These are phyloP conservation scores for Sporothrix humicola DNA, from an alignment of 2,329 filamentous ascomycete species.

Conservation along the genomic window DNA sequence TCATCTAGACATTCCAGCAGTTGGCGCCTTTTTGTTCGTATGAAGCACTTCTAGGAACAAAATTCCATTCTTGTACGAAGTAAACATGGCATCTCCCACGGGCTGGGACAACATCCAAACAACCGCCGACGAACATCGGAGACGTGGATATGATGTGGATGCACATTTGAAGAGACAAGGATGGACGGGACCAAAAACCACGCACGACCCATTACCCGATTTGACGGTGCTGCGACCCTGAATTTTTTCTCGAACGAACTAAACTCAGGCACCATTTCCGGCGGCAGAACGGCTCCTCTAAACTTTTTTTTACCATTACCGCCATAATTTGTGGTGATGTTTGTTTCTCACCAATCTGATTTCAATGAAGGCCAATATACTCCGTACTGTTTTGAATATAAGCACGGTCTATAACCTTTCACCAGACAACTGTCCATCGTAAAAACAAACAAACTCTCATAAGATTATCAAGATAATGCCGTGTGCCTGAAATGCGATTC, in stretches of 20 bases:
- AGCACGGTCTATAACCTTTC: neutral
- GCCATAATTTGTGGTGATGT: neutral
- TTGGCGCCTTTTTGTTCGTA: too few species aligned
- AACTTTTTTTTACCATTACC: constrained; percentile 6
- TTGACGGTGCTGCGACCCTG: constrained; percentile 6
- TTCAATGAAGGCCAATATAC: neutral
- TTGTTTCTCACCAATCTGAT: neutral
- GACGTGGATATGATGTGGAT: neutral
- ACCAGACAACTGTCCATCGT: neutral
- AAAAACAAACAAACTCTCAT: neutral
- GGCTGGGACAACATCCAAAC: too few species aligned
- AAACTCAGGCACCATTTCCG: neutral
- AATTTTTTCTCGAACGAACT: neutral
- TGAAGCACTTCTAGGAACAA: neutral
- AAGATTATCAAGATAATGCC: neutral
- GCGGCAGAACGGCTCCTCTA: neutral
- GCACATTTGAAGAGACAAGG: constrained; percentile 11
- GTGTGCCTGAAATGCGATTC: neutral
- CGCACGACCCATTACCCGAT: constrained; percentile 30
- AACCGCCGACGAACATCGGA: constrained; percentile 2
- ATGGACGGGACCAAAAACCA: constrained; percentile 19
- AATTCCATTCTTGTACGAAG: too few species aligned
- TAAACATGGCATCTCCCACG: too few species aligned
- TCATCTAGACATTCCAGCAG: too few species aligned
- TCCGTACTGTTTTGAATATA: neutral